Conservation (phyloP, 1,284 basidiomycete genomes). For the Cutaneotrichosporon dermatis region DNA sequence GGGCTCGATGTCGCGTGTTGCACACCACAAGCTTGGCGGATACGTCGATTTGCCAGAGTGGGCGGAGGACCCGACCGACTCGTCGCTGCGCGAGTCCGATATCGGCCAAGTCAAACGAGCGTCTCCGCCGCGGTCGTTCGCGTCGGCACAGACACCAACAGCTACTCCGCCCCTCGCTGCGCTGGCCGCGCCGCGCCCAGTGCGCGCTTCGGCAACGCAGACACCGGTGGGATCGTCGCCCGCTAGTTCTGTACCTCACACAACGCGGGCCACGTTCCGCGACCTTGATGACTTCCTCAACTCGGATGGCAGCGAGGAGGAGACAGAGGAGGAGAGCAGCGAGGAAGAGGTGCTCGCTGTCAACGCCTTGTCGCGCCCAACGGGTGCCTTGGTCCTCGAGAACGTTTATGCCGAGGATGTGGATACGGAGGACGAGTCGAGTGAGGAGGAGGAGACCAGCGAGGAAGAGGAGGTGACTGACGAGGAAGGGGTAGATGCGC, state of each 20-base stretch:
- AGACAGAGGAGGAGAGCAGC: constrained; percentile 48
- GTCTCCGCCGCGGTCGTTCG: not conserved
- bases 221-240: constrained; percentile 11
- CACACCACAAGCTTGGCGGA: constrained; percentile 30
- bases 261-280: constrained; percentile 33
- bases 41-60: constrained; percentile 46
- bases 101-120: constrained; percentile 12
- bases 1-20: constrained; percentile 41
- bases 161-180: constrained; percentile 1
- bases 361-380: constrained; percentile 18
- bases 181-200: not conserved
- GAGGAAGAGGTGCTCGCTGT: not conserved
- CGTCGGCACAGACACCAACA: not conserved
- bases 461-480: not conserved
- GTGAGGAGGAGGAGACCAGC: constrained; percentile 1
- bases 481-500: not conserved
- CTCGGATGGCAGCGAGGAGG: constrained; percentile 36
- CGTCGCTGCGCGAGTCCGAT: constrained; percentile 48
- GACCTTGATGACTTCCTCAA: constrained; percentile 49
- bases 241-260: constrained; percentile 9
- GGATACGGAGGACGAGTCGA: constrained; percentile 7
- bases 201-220: constrained; percentile 5
- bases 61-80: constrained; percentile 52
- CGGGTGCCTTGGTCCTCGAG: constrained; percentile 33
- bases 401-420: constrained; percentile 22